These are phyloP conservation scores for Saxophila tyrrhenica DNA, from an alignment of 495 filamentous ascomycete species.

Conservation along the genomic window DNA sequence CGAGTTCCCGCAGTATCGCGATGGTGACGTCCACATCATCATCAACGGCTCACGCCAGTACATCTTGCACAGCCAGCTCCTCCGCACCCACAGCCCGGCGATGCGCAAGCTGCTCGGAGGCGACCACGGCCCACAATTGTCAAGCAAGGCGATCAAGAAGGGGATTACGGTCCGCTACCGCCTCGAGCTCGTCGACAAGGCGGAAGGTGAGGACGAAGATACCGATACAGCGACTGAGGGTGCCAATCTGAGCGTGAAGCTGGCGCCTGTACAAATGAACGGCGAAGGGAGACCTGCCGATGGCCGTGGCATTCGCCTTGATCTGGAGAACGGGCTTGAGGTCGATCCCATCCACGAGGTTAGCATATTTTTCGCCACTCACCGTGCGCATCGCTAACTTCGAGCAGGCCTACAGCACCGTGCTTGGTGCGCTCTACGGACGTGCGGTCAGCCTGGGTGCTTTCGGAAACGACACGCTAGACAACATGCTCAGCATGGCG, in stretches of 20 bases:
- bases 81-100: conserved; percentile 12
- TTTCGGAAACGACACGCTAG: conserved; percentile 7
- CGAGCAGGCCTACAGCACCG: conserved; percentile 11
- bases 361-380: neutral
- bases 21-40: conserved; percentile 25
- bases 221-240: neutral
- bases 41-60: conserved; percentile 18
- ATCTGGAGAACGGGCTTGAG: conserved; percentile 10
- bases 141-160: neutral
- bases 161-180: conserved; percentile 21
- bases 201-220: neutral
- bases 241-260: neutral
- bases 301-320: neutral
- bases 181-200: conserved; percentile 12
- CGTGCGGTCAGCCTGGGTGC: conserved; percentile 24
- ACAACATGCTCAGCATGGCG: conserved; percentile 22
- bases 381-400: neutral
- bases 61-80: conserved; percentile 19
- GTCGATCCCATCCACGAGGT: neutral
- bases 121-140: neutral
- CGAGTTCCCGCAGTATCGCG: conserved; percentile 10
- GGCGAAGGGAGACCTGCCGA: neutral
- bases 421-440: conserved; percentile 37
- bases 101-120: conserved; percentile 14
- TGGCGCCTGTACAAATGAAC: conserved; percentile 12